Evolutionary conservation across 805 yeast species (phyloP).

Genomic region (Candida fluviatilis): DNA sequence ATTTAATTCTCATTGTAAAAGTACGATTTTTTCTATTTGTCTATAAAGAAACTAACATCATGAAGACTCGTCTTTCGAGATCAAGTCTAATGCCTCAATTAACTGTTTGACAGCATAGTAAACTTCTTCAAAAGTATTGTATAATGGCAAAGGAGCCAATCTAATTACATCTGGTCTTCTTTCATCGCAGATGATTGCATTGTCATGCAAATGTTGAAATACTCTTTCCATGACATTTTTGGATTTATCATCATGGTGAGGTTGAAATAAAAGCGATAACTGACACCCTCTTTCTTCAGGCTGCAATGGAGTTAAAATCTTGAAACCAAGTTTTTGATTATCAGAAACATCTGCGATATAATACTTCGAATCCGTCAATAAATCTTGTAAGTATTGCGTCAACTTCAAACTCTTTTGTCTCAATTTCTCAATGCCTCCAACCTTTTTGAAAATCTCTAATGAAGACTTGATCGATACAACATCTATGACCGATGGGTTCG

Average conservation of each 20-base stretch:
- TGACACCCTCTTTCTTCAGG: constrained; percentile 71
- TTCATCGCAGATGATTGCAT: constrained; percentile 81
- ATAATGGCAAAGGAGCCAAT: constrained; percentile 81
- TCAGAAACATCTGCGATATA: constrained; percentile 30
- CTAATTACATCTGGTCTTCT: constrained; percentile 88
- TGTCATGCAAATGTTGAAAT: constrained; percentile 42
- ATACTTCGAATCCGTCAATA: constrained; percentile 44
- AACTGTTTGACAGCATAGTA: constrained; percentile 41
- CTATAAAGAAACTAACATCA: too few species aligned
- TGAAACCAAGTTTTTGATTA: constrained; percentile 40
- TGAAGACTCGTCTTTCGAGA: too few species aligned
- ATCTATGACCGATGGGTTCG: constrained; percentile 86
- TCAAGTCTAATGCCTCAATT: constrained; percentile 32
- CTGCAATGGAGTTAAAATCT: constrained; percentile 69
- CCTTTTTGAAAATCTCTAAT: constrained; percentile 51
- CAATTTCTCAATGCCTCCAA: constrained; percentile 61
- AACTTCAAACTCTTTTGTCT: constrained; percentile 53
- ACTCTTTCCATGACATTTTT: constrained; percentile 60
- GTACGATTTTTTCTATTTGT: background rate
- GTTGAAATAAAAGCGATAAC: constrained; percentile 63
- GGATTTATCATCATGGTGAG: constrained; percentile 30
- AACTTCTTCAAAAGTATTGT: constrained; percentile 72
- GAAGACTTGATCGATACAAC: constrained; percentile 70
- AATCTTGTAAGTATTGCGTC: constrained; percentile 52
- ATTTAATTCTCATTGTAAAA: background rate